Evolutionary conservation across 78 protist species (phyloP), one percentile per base, ranked within the genome.

Genomic region (Trichosphaerium sp.): DNA sequence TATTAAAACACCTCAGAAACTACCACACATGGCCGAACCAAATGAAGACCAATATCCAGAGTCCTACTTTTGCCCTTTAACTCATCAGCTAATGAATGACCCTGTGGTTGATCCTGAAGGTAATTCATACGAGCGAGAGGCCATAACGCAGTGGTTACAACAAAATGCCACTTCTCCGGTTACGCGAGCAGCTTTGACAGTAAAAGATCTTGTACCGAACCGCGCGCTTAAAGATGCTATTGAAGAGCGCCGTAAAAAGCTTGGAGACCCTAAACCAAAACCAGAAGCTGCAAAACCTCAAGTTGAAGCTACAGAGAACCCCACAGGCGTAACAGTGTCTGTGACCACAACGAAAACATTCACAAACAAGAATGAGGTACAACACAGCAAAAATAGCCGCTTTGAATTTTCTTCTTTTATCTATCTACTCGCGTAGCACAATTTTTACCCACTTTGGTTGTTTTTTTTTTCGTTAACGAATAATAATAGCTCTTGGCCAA

Each of bases 91-190:
- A 23, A 77, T 83, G 82, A 15, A 7, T 49, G 85, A 83, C 28
- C 88, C 88, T 2, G 88, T 83, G 34, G 4, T 78, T n/a, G 34
- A 49, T 7, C 41, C 67, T 37, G 85, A 78, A 1, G 88, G 88
- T 11, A 65, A 83, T 29, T 26, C 79, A 2, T 83, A 83, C 61
- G 88, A 83, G 49, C 51, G 79, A 7, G 34, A 12, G 10, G 82
- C 82, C 40, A 83, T 83, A 26, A 75, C 56, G 32, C 47, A 6
- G 23, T 83, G 83, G 82, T 49, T 83, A 51, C 0, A 14, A 8
- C 1, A 61, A 23, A 1, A 77, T 32, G 40, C 29, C 62, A 73
- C 78, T 47, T 29, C 56, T 39, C 83, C 83, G 6, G 8, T 78
- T 42, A 78, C 81, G 8, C 4, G 78, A 15, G 18, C 42, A 11